A percentile compares a stretch with the other conserved stretches of the same genome.
Evolutionary conservation across 306 rosid genomes (phyloP).

Genomic region (Dryas drummondii): DNA sequence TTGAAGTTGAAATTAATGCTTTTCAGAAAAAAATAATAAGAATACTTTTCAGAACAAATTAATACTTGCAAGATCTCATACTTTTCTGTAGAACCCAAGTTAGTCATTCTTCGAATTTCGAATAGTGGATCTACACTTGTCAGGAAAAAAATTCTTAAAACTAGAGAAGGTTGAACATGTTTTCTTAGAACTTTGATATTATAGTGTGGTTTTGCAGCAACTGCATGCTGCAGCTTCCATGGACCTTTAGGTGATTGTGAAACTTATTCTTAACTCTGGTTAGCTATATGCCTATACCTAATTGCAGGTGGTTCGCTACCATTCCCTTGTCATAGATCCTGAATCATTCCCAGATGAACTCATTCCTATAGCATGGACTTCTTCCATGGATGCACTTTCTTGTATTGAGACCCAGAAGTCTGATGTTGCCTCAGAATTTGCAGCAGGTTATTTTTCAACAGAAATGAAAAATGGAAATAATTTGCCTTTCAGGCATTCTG

Average conservation of each 20-base stretch:
- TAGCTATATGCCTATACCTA: slow-evolving; percentile 21
- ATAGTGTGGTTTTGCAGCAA: not conserved
- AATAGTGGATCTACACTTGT: not conserved
- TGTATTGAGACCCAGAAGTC: slow-evolving; percentile 44
- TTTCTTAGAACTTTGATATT: not conserved
- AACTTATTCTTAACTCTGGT: not conserved
- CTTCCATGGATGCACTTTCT: slow-evolving; percentile 57
- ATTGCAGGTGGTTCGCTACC: slow-evolving; percentile 95
- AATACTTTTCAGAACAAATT: not conserved
- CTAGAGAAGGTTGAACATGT: not conserved
- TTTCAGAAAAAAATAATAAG: slow-evolving; percentile 11
- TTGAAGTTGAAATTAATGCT: slow-evolving; percentile 1
- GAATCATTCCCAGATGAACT: slow-evolving; percentile 83
- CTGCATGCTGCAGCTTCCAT: slow-evolving; percentile 1
- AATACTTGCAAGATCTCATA: not conserved
- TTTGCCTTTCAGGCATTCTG: slow-evolving; percentile 30
- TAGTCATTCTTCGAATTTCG: not conserved
- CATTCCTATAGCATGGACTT: slow-evolving; percentile 96
- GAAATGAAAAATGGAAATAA: slow-evolving; percentile 35
- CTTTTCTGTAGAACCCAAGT: not conserved
- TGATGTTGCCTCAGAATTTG: slow-evolving; percentile 35
- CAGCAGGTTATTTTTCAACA: slow-evolving; percentile 34
- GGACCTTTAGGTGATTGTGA: not conserved
- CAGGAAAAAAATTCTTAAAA: not conserved
- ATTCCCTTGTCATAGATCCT: slow-evolving; percentile 86